phyloP scores from a whole-genome alignment of 805 yeast species.

The Myxozyma mucilagina region DNA sequence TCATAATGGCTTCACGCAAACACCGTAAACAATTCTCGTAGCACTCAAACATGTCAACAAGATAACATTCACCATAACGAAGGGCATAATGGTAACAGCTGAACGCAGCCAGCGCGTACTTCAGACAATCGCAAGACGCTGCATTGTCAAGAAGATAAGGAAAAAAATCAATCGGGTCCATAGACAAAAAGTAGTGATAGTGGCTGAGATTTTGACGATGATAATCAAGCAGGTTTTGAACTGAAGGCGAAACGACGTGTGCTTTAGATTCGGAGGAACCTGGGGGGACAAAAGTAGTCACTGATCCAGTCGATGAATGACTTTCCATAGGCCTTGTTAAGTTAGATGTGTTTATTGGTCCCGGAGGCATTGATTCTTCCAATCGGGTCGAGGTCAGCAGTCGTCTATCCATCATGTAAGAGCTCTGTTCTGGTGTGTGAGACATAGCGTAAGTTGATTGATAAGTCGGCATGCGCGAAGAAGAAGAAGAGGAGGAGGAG shows the following conservation, averaged over 20 bases:
- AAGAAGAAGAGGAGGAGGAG: not conserved
- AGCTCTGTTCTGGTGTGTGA: too few relatives aligned
- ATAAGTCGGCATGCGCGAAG: too few relatives aligned
- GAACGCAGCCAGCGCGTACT: conserved; percentile 29
- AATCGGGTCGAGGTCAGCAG: too few relatives aligned
- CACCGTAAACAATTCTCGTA: conserved; percentile 17
- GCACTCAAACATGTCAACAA: conserved; percentile 36
- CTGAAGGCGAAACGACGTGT: not conserved
- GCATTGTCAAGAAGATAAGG: conserved; percentile 4
- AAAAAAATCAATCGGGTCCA: conserved; percentile 22
- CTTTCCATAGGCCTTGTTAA: too few relatives aligned
- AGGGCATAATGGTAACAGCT: conserved; percentile 43
- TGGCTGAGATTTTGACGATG: conserved; percentile 19
- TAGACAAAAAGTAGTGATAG: conserved; percentile 24
- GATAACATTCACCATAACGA: conserved; percentile 56
- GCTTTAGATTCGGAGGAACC: too few relatives aligned
- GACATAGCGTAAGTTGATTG: too few relatives aligned
- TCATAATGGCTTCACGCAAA: conserved; percentile 12
- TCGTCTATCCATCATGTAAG: too few relatives aligned
- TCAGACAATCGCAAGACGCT: conserved; percentile 10
- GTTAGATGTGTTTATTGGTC: too few relatives aligned
- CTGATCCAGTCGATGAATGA: too few relatives aligned
- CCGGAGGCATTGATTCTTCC: too few relatives aligned
- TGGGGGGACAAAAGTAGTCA: too few relatives aligned
- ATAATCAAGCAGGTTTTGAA: conserved; percentile 4